Base-by-base conservation (phyloP, 1,139 yeast genomes). In the Geotrichum klebahnii region DNA sequence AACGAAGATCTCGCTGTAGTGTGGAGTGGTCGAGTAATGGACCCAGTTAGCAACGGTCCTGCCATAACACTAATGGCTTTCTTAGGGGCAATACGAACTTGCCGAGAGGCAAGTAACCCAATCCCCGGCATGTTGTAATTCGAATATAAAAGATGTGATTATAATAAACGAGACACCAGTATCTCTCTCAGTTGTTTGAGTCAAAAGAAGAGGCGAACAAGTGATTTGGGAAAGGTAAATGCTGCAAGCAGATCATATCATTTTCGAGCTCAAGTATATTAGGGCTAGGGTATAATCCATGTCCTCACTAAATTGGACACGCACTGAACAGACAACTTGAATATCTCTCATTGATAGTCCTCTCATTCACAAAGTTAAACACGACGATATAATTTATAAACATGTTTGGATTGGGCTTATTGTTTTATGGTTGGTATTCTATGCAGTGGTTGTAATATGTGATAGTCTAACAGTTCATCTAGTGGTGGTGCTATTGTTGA, bases 351-450 rank as follows among this genome's bases (percentile, higher is more conserved):
- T n/a, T n/a, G n/a, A n/a, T n/a, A n/a, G n/a, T n/a, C n/a, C n/a
- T n/a, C n/a, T n/a, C n/a, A n/a, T n/a, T n/a, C n/a, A n/a, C n/a
- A n/a, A n/a, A n/a, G n/a, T n/a, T n/a, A 33, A 35, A 19, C 38
- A 6, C 12, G 38, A 35, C 38, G 6, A 26, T 23, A 24, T 2
- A 24, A 20, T 20, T 36, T 29, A 14, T n/a, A 35, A 46, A 12
- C 34, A 79, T 83, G 80, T 84, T 84, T 68, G 92, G 92, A 33
- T 69, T 84, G 45, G 92, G 92, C 19, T 76, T 78, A 57, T 67
- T 84, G 39, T 76, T 82, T 58, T 84, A 84, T 66, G 73, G 80
- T 76, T 61, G 40, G 78, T 62, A 22, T 28, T 29, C n/a, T 10
- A 8, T 6, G 17, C 38, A 10, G 17, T 34, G 34, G 29, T 41